These are phyloP conservation scores for Gastrolobium villosum DNA, from an alignment of 306 rosid genomes.

Conservation along the genomic window DNA sequence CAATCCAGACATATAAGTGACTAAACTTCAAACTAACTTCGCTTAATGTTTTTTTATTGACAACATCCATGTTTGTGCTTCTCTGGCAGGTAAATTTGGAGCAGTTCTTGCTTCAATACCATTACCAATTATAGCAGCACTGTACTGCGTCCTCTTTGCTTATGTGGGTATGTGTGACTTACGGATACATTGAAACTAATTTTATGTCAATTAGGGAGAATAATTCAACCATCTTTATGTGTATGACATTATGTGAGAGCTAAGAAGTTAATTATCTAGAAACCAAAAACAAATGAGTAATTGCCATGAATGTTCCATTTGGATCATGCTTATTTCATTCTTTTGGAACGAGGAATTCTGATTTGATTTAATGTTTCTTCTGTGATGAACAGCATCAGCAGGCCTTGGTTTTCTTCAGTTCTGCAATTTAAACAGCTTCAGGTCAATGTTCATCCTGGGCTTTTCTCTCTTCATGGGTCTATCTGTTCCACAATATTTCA, in stretches of 20 bases:
- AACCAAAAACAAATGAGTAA: conserved; percentile 8
- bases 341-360: neutral
- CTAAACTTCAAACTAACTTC: conserved; percentile 1
- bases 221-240: neutral
- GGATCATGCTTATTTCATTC: neutral
- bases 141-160: conserved; percentile 86
- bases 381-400: conserved; percentile 66
- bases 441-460: conserved; percentile 78
- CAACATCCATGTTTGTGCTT: conserved; percentile 37
- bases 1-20: neutral
- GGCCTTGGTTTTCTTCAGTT: conserved; percentile 85
- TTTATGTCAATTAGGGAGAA: neutral
- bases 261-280: neutral
- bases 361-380: conserved; percentile 25
- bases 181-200: neutral
- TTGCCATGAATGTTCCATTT: conserved; percentile 1
- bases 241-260: neutral
- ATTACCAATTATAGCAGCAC: conserved; percentile 78
- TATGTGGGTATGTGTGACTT: conserved; percentile 72
- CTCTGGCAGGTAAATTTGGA: conserved; percentile 82
- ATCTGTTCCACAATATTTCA: conserved; percentile 82
- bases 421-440: conserved; percentile 85
- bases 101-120: conserved; percentile 95
- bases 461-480: conserved; percentile 89
- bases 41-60: conserved; percentile 23